Evolutionary conservation across 306 rosid species (phyloP).

Genomic region (Trifolium dubium): DNA sequence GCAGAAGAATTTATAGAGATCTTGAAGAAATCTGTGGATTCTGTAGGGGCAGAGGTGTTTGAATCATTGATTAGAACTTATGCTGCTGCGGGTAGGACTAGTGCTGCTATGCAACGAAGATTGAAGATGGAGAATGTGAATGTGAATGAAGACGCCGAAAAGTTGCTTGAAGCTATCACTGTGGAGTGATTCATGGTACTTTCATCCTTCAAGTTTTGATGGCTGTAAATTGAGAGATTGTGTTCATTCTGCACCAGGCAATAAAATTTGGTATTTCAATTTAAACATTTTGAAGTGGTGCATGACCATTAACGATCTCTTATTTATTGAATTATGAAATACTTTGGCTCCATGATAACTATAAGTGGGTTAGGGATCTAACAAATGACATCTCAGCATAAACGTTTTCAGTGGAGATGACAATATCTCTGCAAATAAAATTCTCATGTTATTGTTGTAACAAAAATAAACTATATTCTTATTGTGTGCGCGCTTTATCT

Average conservation of each 20-base stretch:
- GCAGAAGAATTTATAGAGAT: constrained; percentile 76
- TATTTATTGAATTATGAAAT: constrained; percentile 35
- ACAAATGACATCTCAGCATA: background rate
- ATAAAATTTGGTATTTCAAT: constrained; percentile 41
- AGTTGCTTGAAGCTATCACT: constrained; percentile 68
- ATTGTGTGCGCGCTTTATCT: too few relatives aligned
- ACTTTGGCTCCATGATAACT: constrained; percentile 1
- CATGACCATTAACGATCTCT: constrained; percentile 27
- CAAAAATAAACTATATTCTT: too few relatives aligned
- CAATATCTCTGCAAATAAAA: too few relatives aligned
- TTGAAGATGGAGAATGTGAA: constrained; percentile 87
- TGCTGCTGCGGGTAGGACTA: constrained; percentile 73
- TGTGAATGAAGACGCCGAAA: constrained; percentile 62
- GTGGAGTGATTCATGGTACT: constrained; percentile 54
- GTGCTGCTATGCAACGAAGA: constrained; percentile 56
- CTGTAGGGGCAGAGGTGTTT: constrained; percentile 59
- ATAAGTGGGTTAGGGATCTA: background rate
- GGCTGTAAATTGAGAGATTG: constrained; percentile 40
- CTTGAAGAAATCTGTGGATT: constrained; percentile 65
- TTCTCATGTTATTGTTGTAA: too few relatives aligned
- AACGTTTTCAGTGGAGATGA: background rate
- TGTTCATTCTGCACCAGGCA: constrained; percentile 36
- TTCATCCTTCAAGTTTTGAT: constrained; percentile 37
- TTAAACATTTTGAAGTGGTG: constrained; percentile 32
- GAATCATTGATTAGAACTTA: constrained; percentile 85